Evolutionary conservation across 2,329 filamentous ascomycete species (phyloP), one percentile per base, ranked within the genome.

Genomic region (Verticillium tricorpus): DNA sequence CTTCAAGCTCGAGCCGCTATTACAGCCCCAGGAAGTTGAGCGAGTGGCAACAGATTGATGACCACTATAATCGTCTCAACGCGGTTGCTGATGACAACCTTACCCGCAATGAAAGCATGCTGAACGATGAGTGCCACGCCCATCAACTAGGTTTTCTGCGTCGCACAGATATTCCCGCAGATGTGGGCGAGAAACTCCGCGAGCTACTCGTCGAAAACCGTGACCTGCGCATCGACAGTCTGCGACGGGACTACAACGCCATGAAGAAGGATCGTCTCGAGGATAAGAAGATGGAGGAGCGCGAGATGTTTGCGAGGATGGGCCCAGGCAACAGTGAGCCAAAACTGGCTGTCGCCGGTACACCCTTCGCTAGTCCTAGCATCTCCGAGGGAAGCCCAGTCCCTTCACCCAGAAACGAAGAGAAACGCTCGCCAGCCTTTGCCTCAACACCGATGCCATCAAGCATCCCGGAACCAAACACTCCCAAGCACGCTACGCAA

Each of bases 141-240:
- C 45, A 52, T 8, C 45, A 52, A 25, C 8, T 52, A 6, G 45
- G n/a, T 9, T 52, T 52, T 11, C 45, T 52, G 8, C 19, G 19
- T 25, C 45, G 45, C 45, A 22, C n/a, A 52, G 89, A 89, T n/a
- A 25, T 56, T 14, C 54, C 54, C 3, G 25, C 17, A 34, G 54
- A 56, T 32, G 31, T 56, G 6, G 22, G n/a, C 12, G 31, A 19
- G 11, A 56, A 32, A 11, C 14, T 56, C 12, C 54, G 28, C 25
- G 14, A 32, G 15, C 54, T 56, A 17, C 25, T 56, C 25, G 7
- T 34, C 19, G 31, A 56, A 7, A 56, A 56, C 11, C 54, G 14
- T 11, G 54, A 56, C 19, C 25, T 56, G 28, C 54, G 28, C 25
- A n/a, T 56, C 11, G 31, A 56, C 7, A 34, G 17, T 6, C 54